Base-by-base conservation (phyloP, 1,284 basidiomycete species). In the Butyriboletus pseudospeciosus region DNA sequence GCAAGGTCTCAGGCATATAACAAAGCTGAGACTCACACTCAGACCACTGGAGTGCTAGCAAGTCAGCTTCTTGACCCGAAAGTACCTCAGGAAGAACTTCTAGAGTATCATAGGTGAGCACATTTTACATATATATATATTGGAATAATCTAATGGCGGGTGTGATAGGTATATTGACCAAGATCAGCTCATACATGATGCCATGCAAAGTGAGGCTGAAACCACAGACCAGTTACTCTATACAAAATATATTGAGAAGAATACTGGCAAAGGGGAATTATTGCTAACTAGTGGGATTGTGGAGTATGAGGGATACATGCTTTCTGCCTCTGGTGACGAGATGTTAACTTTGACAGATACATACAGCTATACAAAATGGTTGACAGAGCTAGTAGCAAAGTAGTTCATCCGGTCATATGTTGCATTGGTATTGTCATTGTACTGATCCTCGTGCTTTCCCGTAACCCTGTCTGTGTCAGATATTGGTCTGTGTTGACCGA, bases 31-130 rank as follows among this genome's bases (percentile, higher is more conserved):
- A 30, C 14, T 5, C 80, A 85, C 47, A 72, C 74, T n/a, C 76
- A 81, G 51, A 80, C 85, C 1, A 86, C 90, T 4, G 84, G 85
- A 58, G 73, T 70, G 0, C 74, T 94, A 28, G 87, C 88, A 3
- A 71, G 68, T 36, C 76, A 82, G 12, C 74, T 87, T 8, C 76
- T 94, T 20, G 69, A 86, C 52, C 92, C 92, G 1, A 74, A 74
- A 5, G 84, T 89, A 12, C 79, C 81, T 2, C 77, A 80, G 28
- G 76, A 79, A 38, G 89, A 92, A 66, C 76, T 83, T 55, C 72
- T 76, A 4, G 92, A 96, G 66, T 97, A 97, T 71, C 83, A 87
- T 61, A 86, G 86, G 84, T 88, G 57, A 37, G 77, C 73, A 7
- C 32, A 26, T 34, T 26, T 5, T 28, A 7, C 4, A 30, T 20